Evolutionary conservation across 768 basidiomycete species (phyloP).

Genomic region (Rhizopogon salebrosus): DNA sequence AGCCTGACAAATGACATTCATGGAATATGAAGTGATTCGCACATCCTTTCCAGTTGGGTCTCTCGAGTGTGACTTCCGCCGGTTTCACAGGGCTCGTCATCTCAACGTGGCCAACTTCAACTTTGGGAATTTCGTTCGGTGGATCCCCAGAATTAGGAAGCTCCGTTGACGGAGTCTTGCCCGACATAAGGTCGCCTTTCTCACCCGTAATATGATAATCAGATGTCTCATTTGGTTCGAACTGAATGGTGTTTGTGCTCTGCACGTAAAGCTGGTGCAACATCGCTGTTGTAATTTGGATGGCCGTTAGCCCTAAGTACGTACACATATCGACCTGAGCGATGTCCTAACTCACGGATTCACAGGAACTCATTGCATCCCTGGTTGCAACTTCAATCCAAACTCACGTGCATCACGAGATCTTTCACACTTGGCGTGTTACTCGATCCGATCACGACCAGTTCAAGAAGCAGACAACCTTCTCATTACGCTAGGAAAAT

Average conservation of each 20-base stretch:
- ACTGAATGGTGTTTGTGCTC: background rate
- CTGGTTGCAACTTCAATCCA: background rate
- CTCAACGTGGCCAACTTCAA: slow-evolving; percentile 11
- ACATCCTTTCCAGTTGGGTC: slow-evolving; percentile 2
- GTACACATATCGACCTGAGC: slow-evolving; percentile 3
- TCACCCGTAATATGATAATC: slow-evolving; percentile 1
- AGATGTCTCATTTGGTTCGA: background rate
- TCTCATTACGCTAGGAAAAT: slow-evolving; percentile 4
- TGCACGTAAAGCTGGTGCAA: background rate
- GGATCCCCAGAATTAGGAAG: slow-evolving; percentile 12
- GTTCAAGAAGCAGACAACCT: slow-evolving; percentile 1
- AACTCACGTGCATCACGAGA: slow-evolving; percentile 1
- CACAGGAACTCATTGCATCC: slow-evolving; percentile 1
- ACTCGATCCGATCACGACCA: slow-evolving; percentile 10
- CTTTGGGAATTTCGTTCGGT: slow-evolving; percentile 20
- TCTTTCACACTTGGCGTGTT: slow-evolving; percentile 16
- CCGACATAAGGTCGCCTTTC: background rate
- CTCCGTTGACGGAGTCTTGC: background rate
- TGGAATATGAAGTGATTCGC: background rate
- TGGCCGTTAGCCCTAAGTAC: background rate
- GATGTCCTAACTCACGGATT: background rate
- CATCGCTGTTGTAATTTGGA: background rate
- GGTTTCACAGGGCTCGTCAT: slow-evolving; percentile 17
- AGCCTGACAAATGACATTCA: background rate
- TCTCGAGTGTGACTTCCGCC: slow-evolving; percentile 12